Evolutionary conservation across 2,329 filamentous ascomycete genomes (phyloP), one percentile per base, ranked within the genome.

Genomic region (Pleurostoma richardsiae): DNA sequence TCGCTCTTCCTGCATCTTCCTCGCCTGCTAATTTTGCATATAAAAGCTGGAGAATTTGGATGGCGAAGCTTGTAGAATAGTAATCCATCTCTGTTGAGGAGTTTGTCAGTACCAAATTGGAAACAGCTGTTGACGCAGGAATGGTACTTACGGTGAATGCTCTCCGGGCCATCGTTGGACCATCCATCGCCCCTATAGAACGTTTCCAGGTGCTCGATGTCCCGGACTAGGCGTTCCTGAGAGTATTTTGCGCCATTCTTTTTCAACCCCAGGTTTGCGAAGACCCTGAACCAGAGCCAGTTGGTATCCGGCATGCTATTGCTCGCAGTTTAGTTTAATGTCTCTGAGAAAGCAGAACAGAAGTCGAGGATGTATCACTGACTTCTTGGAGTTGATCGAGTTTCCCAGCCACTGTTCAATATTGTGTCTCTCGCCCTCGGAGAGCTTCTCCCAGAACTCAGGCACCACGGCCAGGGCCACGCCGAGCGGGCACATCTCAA

Each of bases 281-380:
- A 92, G 4, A 92, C 86, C 36, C 88, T 81, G 61, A 92, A 92
- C 88, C 88, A 92, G 4, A 91, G 74, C 85, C 85, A 84, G 52
- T 76, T 77, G 26, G 77, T 81, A 56, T 82, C 78, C 2, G 77
- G 79, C 79, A 91, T 91, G 50, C 86, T 90, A 56, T 29, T 68
- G 70, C 71, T 19, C 78, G 56, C 28, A 68, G 69, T 69, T 77
- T 80, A 55, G 53, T 30, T 47, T 19, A 42, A 41, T n/a, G 19
- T 28, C 5, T 6, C 3, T 2, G 5, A 3, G n/a, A 39, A 10
- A 4, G 6, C 4, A 3, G 6, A 1, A 31, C 4, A 27, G 10
- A 4, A 8, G 54, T 19, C 19, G 19, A 19, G 19, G 19, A 19
- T 19, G 19, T 19, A 19, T 19, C 8, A 55, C 66, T 50, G 53